phyloP scores from a whole-genome alignment of 2,329 filamentous ascomycete species.

The Alternaria atra region DNA sequence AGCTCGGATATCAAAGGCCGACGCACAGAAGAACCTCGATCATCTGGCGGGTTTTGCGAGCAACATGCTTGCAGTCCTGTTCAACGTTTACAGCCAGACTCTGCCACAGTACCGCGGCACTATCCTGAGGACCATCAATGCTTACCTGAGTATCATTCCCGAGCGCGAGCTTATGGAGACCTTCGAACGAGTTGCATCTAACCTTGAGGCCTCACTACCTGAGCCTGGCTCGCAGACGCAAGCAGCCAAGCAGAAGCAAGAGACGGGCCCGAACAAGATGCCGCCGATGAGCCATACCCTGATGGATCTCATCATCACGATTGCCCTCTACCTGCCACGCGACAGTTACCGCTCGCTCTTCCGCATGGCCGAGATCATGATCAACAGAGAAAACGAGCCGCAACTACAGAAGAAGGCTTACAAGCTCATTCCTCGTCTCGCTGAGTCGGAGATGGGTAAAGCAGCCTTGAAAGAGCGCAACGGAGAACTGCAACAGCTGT shows the following conservation, averaged over 20 bases:
- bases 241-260: constrained; percentile 68
- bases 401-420: constrained; percentile 99
- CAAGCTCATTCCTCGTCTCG: constrained; percentile 92
- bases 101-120: constrained; percentile 90
- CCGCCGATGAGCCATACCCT: constrained; percentile 93
- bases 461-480: constrained; percentile 79
- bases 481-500: constrained; percentile 79
- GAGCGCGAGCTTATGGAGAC: constrained; percentile 50
- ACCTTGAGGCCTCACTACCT: constrained; percentile 24
- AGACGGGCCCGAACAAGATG: constrained; percentile 73
- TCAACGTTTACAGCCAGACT: constrained; percentile 98
- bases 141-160: constrained; percentile 88
- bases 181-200: constrained; percentile 23
- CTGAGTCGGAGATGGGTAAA: constrained; percentile 79
- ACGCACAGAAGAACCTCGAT: constrained; percentile 81
- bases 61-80: constrained; percentile 94
- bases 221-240: constrained; percentile 68
- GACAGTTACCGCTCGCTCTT: constrained; percentile 87
- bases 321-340: constrained; percentile 89
- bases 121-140: constrained; percentile 93
- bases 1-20: constrained; percentile 76
- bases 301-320: constrained; percentile 96
- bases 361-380: constrained; percentile 82
- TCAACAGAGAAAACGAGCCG: constrained; percentile 82
- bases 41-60: constrained; percentile 81